These are phyloP conservation scores for Pelagophyceae sp. DNA, from an alignment of 352 stramenopile species.

Conservation along the genomic window DNA sequence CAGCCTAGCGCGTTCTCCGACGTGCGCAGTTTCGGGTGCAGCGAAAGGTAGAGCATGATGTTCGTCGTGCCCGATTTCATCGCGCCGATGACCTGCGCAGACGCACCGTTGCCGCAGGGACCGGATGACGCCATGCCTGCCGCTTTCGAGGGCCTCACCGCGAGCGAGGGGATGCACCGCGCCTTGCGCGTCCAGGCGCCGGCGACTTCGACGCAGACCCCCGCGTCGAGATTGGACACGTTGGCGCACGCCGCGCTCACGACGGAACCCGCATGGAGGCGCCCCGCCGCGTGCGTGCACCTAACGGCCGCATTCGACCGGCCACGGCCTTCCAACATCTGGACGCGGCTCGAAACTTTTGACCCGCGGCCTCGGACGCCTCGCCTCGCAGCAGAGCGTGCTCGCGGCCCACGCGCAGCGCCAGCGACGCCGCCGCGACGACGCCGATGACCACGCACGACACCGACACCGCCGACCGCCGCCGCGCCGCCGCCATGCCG, in stretches of 20 bases:
- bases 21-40: slow-evolving; percentile 11
- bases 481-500: neutral
- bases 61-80: slow-evolving; percentile 20
- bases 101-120: too few relatives aligned
- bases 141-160: neutral
- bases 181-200: neutral
- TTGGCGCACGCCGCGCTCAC: neutral
- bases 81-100: slow-evolving; percentile 2
- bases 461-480: neutral
- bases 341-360: too few relatives aligned
- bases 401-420: neutral
- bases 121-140: too few relatives aligned
- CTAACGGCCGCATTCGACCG: too few relatives aligned
- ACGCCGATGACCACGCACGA: neutral
- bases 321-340: too few relatives aligned
- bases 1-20: neutral
- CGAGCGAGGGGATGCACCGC: slow-evolving; percentile 7
- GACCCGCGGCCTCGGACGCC: too few relatives aligned
- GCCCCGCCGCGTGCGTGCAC: too few relatives aligned
- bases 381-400: neutral
- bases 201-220: slow-evolving; percentile 1
- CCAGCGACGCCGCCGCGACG: neutral
- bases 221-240: neutral
- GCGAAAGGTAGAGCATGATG: slow-evolving; percentile 18
- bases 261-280: too few relatives aligned